Percentiles rank a stretch among this genome's conserved stretches.
phyloP scores from a whole-genome alignment of 345 rosid species.

The Melaleuca quinquenervia region DNA sequence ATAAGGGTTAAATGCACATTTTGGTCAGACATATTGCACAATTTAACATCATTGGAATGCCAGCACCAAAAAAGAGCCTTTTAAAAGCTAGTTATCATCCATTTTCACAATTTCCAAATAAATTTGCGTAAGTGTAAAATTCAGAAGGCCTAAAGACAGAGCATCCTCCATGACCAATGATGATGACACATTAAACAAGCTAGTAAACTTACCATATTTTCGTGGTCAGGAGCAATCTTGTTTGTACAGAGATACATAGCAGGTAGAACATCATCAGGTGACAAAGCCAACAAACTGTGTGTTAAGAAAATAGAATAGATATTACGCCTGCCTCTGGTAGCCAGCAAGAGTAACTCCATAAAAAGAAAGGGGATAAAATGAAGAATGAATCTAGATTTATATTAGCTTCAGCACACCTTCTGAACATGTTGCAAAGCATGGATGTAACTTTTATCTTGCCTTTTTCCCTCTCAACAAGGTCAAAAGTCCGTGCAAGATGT shows the following conservation, averaged over 20 bases:
- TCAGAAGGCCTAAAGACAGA: not conserved
- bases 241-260: slow-evolving; percentile 82
- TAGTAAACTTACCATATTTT: slow-evolving; percentile 48
- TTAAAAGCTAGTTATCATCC: not conserved
- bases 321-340: not conserved
- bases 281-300: slow-evolving; percentile 74
- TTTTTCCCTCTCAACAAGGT: slow-evolving; percentile 66
- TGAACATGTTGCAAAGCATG: slow-evolving; percentile 91
- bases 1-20: not conserved
- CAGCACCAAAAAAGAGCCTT: not conserved
- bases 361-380: not conserved
- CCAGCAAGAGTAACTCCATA: not conserved
- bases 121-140: not conserved
- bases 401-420: slow-evolving; percentile 35
- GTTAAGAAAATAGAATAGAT: not conserved
- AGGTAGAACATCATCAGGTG: slow-evolving; percentile 80
- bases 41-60: not conserved
- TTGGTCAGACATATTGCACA: not conserved
- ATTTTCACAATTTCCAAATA: not conserved
- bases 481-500: slow-evolving; percentile 82
- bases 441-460: slow-evolving; percentile 83
- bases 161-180: not conserved
- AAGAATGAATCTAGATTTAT: not conserved
- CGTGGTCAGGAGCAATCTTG: slow-evolving; percentile 81
- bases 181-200: not conserved